Evolutionary conservation across 129 eudicot genomes (phyloP).

Genomic region (Solidago caesia): DNA sequence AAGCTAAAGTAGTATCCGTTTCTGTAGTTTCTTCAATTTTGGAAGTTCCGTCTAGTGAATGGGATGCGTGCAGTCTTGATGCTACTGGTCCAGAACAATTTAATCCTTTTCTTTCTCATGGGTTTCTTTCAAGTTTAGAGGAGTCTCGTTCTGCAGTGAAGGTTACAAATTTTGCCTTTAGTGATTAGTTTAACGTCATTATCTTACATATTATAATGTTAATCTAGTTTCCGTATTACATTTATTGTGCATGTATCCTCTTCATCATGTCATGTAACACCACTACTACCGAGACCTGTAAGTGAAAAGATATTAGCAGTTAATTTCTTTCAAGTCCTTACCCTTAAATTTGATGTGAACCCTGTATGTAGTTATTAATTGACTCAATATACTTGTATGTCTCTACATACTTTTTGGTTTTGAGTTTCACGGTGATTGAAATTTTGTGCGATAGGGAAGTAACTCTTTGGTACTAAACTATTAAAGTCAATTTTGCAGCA

Average conservation of each 20-base stretch:
- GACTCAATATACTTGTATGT: too few species aligned
- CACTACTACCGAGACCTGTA: neutral
- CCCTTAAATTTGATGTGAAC: too few species aligned
- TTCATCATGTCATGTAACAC: neutral
- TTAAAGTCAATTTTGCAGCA: too few species aligned
- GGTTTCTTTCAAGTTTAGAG: conserved; percentile 94
- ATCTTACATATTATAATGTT: conserved; percentile 20
- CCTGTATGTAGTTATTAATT: too few species aligned
- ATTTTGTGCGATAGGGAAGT: too few species aligned
- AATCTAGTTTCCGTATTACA: neutral
- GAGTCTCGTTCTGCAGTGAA: conserved; percentile 78
- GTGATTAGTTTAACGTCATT: neutral
- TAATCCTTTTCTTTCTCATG: conserved; percentile 85
- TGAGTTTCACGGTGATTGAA: too few species aligned
- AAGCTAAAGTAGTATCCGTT: conserved; percentile 55
- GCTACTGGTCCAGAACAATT: conserved; percentile 65
- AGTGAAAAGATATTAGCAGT: neutral
- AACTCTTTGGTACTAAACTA: too few species aligned
- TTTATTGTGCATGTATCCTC: neutral
- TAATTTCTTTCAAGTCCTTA: too few species aligned
- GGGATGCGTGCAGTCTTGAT: conserved; percentile 92
- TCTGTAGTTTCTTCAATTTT: conserved; percentile 76
- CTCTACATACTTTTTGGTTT: too few species aligned
- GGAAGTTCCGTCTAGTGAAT: conserved; percentile 67
- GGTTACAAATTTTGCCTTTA: conserved; percentile 36